These are phyloP conservation scores for Vitis riparia DNA, from an alignment of 164 flowering plant species.

Conservation along the genomic window DNA sequence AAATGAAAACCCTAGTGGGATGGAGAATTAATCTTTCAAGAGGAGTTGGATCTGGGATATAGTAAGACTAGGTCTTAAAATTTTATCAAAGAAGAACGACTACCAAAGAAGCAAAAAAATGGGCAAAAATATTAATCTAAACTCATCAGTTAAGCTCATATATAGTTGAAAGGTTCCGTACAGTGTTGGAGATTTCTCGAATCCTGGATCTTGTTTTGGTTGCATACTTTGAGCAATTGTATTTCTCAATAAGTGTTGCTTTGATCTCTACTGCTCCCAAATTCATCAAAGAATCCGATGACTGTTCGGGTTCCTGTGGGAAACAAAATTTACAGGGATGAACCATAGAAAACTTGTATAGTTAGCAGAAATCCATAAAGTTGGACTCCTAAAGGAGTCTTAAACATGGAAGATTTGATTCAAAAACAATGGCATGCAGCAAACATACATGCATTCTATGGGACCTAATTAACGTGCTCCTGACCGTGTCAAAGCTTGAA, in stretches of 20 bases:
- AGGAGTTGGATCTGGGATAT: too few relatives aligned
- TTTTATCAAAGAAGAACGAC: background rate
- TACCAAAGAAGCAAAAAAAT: background rate
- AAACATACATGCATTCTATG: background rate
- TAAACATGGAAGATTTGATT: too few relatives aligned
- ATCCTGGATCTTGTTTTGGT: slow-evolving; percentile 11
- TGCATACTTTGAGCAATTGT: slow-evolving; percentile 14
- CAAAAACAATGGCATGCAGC: too few relatives aligned
- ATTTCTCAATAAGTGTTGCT: slow-evolving; percentile 20
- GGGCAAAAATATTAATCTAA: too few relatives aligned
- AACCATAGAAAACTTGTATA: too few relatives aligned
- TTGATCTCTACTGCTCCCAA: slow-evolving; percentile 17
- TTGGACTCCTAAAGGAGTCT: too few relatives aligned
- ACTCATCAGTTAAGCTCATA: too few relatives aligned
- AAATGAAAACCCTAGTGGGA: too few relatives aligned
- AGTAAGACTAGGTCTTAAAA: too few relatives aligned
- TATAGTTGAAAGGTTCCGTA: background rate
- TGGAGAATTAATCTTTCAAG: too few relatives aligned
- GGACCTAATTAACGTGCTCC: slow-evolving; percentile 3
- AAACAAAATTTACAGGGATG: too few relatives aligned
- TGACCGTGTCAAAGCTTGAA: slow-evolving; percentile 22
- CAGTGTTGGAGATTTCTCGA: slow-evolving; percentile 5
- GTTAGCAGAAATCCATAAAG: too few relatives aligned
- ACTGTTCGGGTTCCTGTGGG: slow-evolving; percentile 4
- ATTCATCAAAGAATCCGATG: slow-evolving; percentile 8